Base-by-base conservation (phyloP, 1,284 basidiomycete species). In the Bjerkandera adusta region DNA sequence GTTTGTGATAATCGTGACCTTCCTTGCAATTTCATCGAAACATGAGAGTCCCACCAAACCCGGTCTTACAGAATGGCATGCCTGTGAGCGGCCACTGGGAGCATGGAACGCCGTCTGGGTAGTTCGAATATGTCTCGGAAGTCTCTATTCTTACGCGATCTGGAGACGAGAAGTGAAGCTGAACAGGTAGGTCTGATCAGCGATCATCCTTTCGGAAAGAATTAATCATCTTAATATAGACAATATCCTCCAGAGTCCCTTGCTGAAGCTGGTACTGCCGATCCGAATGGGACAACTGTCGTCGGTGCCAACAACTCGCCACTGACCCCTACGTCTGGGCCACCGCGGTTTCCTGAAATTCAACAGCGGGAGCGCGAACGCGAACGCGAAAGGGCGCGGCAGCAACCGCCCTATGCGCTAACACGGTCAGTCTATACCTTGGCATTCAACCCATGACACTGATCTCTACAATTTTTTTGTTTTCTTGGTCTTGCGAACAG, bases 81-180 rank as follows among this genome's bases (percentile, higher is more conserved):
- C 83, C 0, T 89, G 86, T 53, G 71, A 72, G 44, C 72, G 78
- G 16, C 86, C 86, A 4, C 63, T 90, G 10, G 87, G 87, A 1
- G 67, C 72, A 3, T 90, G 87, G 88, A 76, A 81, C 47, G 73
- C 74, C 39, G 66, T 90, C 3, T 90, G 88, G 85, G 63, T 83
- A 20, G 67, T 74, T 18, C 73, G 84, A 50, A 77, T 79, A 4
- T 56, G 69, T 6, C 59, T 87, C 30, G 77, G 79, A 3, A 69
- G 71, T 26, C 57, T 61, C 12, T 58, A 88, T 49, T 70, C 78
- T 1, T 75, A 76, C 50, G 89, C 83, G 85, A 75, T 76, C 35
- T 89, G 75, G 60, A 52, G 63, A 24, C 67, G 79, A 43, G 72
- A 80, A 24, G 2, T 44, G 5, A 24, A 30, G 15, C 21, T 16